Evolutionary conservation across 75 land plant species (phyloP).

Genomic region (Pinus albicaulis): DNA sequence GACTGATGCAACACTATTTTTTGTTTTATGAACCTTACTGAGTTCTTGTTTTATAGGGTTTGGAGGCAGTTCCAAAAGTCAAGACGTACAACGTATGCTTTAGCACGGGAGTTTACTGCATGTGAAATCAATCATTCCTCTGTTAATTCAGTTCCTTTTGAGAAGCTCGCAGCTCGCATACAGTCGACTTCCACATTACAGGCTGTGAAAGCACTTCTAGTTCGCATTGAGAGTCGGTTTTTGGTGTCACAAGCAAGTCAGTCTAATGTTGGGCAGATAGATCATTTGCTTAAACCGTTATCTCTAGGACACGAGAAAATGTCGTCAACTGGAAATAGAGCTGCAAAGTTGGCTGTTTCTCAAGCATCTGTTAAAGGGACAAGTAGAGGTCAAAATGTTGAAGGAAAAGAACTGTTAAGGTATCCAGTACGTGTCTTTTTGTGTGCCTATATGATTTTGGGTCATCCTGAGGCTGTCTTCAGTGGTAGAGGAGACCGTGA

Average conservation of each 20-base stretch:
- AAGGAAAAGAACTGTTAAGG: constrained; percentile 49
- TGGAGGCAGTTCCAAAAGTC: constrained; percentile 82
- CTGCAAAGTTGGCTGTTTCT: constrained; percentile 4
- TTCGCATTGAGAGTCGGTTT: constrained; percentile 83
- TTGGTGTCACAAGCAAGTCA: constrained; percentile 26
- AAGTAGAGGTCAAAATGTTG: constrained; percentile 17
- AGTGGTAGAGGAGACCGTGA: constrained; percentile 88
- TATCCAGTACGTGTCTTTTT: constrained; percentile 84
- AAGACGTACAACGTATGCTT: constrained; percentile 63
- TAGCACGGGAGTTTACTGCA: constrained; percentile 65
- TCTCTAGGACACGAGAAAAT: constrained; percentile 51
- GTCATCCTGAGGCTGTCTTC: constrained; percentile 96
- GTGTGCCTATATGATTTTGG: constrained; percentile 97
- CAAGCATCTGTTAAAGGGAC: constrained; percentile 4
- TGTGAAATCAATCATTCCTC: constrained; percentile 48
- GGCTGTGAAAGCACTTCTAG: constrained; percentile 75
- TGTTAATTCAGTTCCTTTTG: constrained; percentile 78
- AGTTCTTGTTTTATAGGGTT: constrained; percentile 40
- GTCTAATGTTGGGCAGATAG: constrained; percentile 46
- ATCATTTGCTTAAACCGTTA: constrained; percentile 83
- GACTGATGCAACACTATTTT: not conserved
- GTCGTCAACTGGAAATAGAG: constrained; percentile 11
- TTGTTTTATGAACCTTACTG: not conserved
- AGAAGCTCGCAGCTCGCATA: constrained; percentile 82
- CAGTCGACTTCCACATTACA: constrained; percentile 69